Base-by-base conservation (phyloP, 352 stramenopile genomes). In the Phytophthora crassamura region DNA sequence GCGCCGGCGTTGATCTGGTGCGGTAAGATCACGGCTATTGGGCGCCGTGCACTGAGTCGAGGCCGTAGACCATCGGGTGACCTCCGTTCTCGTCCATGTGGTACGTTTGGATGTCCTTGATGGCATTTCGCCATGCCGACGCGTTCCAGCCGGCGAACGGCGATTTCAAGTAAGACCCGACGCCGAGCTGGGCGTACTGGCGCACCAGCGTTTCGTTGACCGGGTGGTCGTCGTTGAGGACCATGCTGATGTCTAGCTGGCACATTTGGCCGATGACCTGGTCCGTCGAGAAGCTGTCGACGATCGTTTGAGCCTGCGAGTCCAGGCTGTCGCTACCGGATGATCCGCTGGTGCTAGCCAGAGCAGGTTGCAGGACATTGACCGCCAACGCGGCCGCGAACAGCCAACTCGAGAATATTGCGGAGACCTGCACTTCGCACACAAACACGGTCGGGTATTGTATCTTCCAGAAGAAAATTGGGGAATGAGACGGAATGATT, bases 41-140 rank as follows among this genome's bases (percentile, higher is more conserved):
- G 0, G 89, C 90, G 7, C 90, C 91, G 53, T 97, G 89, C 7
- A 97, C 86, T 22, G 79, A 94, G 69, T 98, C 91, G 11, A 98
- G 74, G 3, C 90, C 91, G 69, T 89, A 97, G 45, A 98, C 69
- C 14, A 93, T 75, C 3, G 84, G 88, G 33, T 86, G 68, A 11
- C 74, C 70, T 16, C 65, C 72, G 28, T 85, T 84, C 33, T 86
- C 72, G 14, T 93, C 59, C 66, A 89, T 75, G 40, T 82, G 78
- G 41, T 91, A 86, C 6, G 64, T 38, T 69, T 97, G 88, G 16
- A 97, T 86, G 40, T 78, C 50, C 11, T 83, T 65, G 28, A 95
- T 81, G 2, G 87, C 60, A 3, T 67, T 47, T 10, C 90, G 69
- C 78, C 84, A 97, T 51, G 89, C 67, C 0, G 67, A 45, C 15